phyloP scores from a whole-genome alignment of 345 rosid species.

The Populus alba region DNA sequence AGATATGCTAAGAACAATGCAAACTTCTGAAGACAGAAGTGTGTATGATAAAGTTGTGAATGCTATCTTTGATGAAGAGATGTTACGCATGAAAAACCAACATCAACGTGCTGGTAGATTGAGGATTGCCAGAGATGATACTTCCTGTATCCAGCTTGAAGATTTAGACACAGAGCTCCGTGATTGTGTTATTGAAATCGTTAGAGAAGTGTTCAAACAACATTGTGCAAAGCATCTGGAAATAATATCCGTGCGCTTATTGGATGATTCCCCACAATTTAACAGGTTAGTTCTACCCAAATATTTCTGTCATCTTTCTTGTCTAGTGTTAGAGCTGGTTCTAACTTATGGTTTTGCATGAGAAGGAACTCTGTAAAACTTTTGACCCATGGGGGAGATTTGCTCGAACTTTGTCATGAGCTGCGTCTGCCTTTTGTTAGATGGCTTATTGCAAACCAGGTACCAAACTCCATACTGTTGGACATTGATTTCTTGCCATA shows the following conservation, averaged over 20 bases:
- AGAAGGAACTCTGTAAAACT: constrained; percentile 85
- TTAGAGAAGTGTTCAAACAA: constrained; percentile 76
- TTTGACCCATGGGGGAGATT: constrained; percentile 84
- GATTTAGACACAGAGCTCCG: constrained; percentile 73
- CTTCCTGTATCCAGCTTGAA: constrained; percentile 48
- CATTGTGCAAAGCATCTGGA: constrained; percentile 88
- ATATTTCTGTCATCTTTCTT: constrained; percentile 8
- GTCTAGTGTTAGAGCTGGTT: constrained; percentile 21
- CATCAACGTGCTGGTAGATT: constrained; percentile 43
- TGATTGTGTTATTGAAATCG: constrained; percentile 66
- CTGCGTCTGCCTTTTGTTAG: constrained; percentile 77
- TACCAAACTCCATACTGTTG: constrained; percentile 19
- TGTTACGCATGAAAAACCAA: constrained; percentile 44
- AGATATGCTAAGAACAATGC: constrained; percentile 83
- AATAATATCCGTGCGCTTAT: constrained; percentile 62
- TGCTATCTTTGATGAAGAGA: constrained; percentile 78
- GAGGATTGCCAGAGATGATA: constrained; percentile 38
- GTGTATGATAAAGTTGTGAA: constrained; percentile 81
- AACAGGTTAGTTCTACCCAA: constrained; percentile 46
- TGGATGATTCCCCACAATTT: constrained; percentile 57
- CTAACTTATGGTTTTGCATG: constrained; percentile 29
- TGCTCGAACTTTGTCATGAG: constrained; percentile 90
- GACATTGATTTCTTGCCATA: not conserved
- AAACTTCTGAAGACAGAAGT: constrained; percentile 77
- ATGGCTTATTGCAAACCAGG: constrained; percentile 75